These are phyloP conservation scores for Yamadazyma epiphylla DNA, from an alignment of 1,139 yeast genomes.

Conservation along the genomic window DNA sequence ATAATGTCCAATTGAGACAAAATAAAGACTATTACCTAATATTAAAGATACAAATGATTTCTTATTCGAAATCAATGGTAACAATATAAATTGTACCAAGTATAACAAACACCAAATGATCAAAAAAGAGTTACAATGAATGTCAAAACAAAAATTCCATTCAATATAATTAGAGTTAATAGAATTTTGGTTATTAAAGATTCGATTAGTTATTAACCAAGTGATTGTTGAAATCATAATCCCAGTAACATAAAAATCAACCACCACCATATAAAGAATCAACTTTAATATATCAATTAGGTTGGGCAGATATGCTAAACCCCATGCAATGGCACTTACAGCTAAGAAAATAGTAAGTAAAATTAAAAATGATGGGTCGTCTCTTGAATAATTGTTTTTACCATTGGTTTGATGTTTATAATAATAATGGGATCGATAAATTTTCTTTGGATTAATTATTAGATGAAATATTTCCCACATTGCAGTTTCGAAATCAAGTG, in stretches of 20 bases:
- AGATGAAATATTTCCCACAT: constrained; percentile 84
- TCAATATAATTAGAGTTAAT: constrained; percentile 51
- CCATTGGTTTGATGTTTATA: constrained; percentile 39
- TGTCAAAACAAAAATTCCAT: constrained; percentile 94
- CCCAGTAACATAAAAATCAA: constrained; percentile 78
- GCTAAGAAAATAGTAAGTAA: constrained; percentile 61
- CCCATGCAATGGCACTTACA: constrained; percentile 87
- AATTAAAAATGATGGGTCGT: constrained; percentile 85
- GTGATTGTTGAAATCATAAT: constrained; percentile 62
- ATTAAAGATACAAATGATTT: constrained; percentile 59
- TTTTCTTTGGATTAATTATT: constrained; percentile 71
- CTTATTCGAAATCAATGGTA: constrained; percentile 66
- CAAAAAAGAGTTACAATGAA: constrained; percentile 85
- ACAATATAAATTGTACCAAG: constrained; percentile 67
- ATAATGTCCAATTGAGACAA: constrained; percentile 70
- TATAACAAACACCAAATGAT: constrained; percentile 78
- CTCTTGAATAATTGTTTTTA: constrained; percentile 65
- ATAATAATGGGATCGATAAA: constrained; percentile 77
- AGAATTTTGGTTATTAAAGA: constrained; percentile 36
- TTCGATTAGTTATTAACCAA: constrained; percentile 68
- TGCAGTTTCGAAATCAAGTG: constrained; percentile 89
- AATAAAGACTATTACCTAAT: constrained; percentile 75
- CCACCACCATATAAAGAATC: constrained; percentile 77
- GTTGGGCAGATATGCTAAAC: constrained; percentile 71
- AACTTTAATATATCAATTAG: constrained; percentile 57